phyloP scores from a whole-genome alignment of 2,329 filamentous ascomycete genomes.

The Fusarium abutilonis region DNA sequence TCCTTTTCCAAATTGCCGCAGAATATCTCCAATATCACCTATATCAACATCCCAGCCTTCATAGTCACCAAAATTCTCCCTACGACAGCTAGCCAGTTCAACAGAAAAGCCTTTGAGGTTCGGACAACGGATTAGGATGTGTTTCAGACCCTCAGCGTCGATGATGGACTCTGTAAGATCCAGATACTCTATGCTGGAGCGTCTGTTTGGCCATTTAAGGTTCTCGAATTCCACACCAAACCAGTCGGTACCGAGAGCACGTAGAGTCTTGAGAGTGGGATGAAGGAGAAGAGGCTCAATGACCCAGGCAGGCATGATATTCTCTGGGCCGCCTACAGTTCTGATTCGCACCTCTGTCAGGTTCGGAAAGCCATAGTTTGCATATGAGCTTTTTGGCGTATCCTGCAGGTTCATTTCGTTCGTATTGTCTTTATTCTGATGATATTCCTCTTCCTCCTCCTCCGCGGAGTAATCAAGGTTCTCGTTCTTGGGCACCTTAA shows the following conservation, averaged over 20 bases:
- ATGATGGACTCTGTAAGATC: slow-evolving; percentile 1
- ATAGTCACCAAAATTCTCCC: background rate
- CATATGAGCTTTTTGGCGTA: fast-evolving
- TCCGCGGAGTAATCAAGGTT: background rate
- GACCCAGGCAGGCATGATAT: fast-evolving
- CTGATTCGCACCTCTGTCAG: slow-evolving; percentile 15
- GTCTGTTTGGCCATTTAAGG: background rate
- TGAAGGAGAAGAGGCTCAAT: slow-evolving; percentile 12
- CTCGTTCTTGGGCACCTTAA: background rate
- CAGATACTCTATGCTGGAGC: background rate
- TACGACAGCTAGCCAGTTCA: background rate
- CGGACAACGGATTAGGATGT: slow-evolving; percentile 7
- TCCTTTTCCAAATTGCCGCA: background rate
- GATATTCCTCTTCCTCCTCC: background rate
- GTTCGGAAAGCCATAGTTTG: background rate
- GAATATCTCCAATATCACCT: background rate
- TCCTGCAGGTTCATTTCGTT: background rate
- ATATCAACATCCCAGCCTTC: background rate
- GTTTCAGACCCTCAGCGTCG: background rate
- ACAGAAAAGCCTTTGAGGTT: background rate
- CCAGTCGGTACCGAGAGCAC: background rate
- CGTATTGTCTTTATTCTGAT: too few species aligned
- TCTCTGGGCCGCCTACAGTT: fast-evolving
- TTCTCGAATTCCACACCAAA: background rate
- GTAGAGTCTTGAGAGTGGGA: slow-evolving; percentile 9